Evolutionary conservation across 352 stramenopile species (phyloP).

Genomic region (Thalassiosira hispida): DNA sequence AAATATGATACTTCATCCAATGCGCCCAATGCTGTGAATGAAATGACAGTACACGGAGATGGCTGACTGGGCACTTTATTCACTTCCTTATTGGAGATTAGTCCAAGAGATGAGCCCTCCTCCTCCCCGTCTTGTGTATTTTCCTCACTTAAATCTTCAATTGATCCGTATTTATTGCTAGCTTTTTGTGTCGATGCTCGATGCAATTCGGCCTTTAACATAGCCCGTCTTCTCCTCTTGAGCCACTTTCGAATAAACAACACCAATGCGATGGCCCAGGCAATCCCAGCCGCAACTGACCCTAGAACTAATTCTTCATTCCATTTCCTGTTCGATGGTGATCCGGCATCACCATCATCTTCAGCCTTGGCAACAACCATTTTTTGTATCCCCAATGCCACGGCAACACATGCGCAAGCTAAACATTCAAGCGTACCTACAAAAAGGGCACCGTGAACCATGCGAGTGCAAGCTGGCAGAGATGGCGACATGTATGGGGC

Average conservation of each 20-base stretch:
- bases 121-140: background rate
- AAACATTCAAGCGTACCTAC: conserved; percentile 56
- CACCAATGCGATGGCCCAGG: conserved; percentile 53
- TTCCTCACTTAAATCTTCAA: conserved; percentile 5
- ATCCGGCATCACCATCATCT: background rate
- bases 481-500: conserved; percentile 54
- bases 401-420: conserved; percentile 26
- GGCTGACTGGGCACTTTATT: conserved; percentile 33
- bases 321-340: conserved; percentile 19
- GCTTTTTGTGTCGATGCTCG: conserved; percentile 20
- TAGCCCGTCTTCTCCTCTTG: conserved; percentile 33
- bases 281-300: conserved; percentile 50
- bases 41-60: conserved; percentile 52
- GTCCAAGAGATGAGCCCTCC: background rate
- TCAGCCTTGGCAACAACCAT: conserved; percentile 18
- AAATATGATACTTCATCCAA: conserved; percentile 80
- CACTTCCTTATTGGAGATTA: conserved; percentile 20
- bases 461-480: conserved; percentile 25
- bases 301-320: conserved; percentile 48
- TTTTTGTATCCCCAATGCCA: conserved; percentile 40
- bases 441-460: conserved; percentile 62
- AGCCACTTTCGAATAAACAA: conserved; percentile 51
- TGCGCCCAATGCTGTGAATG: conserved; percentile 62
- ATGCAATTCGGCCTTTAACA: conserved; percentile 2
- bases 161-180: conserved; percentile 38